Base-by-base conservation (phyloP, 495 filamentous ascomycete genomes). In the Chaetomium cochliodes region DNA sequence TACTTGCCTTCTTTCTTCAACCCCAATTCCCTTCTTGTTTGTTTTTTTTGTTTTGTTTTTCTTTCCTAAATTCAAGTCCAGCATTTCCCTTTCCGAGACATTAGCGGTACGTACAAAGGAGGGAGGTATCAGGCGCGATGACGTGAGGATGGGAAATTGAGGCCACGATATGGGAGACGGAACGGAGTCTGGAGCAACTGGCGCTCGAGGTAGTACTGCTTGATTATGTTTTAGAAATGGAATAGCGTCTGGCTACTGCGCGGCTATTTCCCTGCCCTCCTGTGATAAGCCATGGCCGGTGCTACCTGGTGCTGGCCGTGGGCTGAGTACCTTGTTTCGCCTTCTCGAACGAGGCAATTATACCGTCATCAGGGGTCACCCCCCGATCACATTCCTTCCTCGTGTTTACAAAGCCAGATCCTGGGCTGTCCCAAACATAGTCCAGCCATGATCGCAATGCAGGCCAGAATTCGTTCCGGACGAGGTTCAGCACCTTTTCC, bases 351-450 rank as follows among this genome's bases (percentile, higher is more conserved):
- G 63, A 62, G 26, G 65, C 65, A 15, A 76, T 54, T 3, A 73
- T 57, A 39, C 70, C 72, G 63, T 75, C 73, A 25, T 73, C 65
- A 0, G 73, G 73, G 20, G 69, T 62, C n/a, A 23, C 30, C 3
- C 73, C 73, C 41, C 56, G 71, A 33, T 71, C 73, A 55, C 58
- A 49, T 3, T 62, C 55, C 52, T 37, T 52, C 51, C 66, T 73
- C 59, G 58, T 71, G 61, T 91, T 92, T 46, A 87, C 80, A 65
- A 85, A 92, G 3, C 79, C 85, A 15, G 79, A 71, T 0, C 72
- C 77, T 0, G 89, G 89, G 68, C 90, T 92, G 5, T 76, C 76
- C 91, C 91, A 94, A 15, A 79, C 79, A 69, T 87, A 91, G 65
- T 91, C 90, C 28, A 88, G 78, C 87, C 90, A 92, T 22, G 81